Evolutionary conservation across 2,329 filamentous ascomycete genomes (phyloP).

Genomic region (Cercospora zeae-maydis): DNA sequence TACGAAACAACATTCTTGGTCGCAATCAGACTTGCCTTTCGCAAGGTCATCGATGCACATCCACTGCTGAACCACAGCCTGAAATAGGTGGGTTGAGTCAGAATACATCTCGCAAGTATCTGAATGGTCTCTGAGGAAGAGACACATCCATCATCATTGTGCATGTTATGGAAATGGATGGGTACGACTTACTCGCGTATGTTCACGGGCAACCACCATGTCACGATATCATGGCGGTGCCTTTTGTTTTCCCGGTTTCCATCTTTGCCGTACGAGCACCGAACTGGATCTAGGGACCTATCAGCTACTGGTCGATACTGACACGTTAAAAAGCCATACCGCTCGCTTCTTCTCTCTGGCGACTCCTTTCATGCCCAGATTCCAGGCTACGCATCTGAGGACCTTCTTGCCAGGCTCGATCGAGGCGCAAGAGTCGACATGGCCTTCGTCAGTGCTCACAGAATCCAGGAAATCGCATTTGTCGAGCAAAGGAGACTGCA

Average conservation of each 20-base stretch:
- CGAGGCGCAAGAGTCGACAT: slow-evolving; percentile 21
- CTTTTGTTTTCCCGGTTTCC: slow-evolving; percentile 48
- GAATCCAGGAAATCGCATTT: slow-evolving; percentile 74
- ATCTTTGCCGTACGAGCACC: slow-evolving; percentile 47
- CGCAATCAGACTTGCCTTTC: slow-evolving; percentile 35
- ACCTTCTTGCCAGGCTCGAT: slow-evolving; percentile 79
- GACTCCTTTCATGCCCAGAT: slow-evolving; percentile 66
- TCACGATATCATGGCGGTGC: slow-evolving; percentile 44
- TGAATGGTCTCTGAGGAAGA: slow-evolving; percentile 23
- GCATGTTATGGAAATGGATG: background rate
- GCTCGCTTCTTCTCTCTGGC: slow-evolving; percentile 90
- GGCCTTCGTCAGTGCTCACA: slow-evolving; percentile 19
- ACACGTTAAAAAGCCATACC: slow-evolving; percentile 48
- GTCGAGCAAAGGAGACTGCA: slow-evolving; percentile 69
- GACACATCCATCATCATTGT: slow-evolving; percentile 28
- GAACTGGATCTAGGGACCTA: slow-evolving; percentile 40
- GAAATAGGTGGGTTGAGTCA: slow-evolving; percentile 26
- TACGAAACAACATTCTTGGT: background rate
- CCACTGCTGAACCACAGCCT: slow-evolving; percentile 28
- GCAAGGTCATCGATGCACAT: slow-evolving; percentile 26
- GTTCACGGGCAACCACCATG: background rate
- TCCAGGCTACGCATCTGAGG: slow-evolving; percentile 70
- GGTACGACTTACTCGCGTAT: background rate
- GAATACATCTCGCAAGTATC: slow-evolving; percentile 33
- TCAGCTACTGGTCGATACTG: background rate